These are phyloP conservation scores for Besnoitia besnoiti DNA, from an alignment of 169 alveolate species.

Conservation along the genomic window DNA sequence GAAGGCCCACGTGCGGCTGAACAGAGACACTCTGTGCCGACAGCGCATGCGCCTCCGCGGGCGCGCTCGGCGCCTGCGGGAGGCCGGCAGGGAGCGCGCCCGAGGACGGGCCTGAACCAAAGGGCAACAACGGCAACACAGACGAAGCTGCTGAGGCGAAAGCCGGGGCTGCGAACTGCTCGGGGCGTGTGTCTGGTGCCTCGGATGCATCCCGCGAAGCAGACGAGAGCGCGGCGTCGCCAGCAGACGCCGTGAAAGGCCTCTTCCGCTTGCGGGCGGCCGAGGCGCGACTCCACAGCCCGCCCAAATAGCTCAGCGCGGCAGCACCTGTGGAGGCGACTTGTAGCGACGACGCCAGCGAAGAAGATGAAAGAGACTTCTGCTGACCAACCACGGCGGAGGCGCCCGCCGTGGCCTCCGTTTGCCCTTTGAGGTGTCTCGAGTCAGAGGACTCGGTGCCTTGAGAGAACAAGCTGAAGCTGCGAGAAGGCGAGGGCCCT, in stretches of 20 bases:
- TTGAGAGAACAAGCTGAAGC: no score
- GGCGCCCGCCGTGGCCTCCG: background rate
- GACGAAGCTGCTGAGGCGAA: no score
- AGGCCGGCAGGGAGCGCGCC: background rate
- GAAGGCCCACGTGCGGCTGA: background rate
- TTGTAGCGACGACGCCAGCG: background rate
- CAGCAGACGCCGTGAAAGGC: background rate
- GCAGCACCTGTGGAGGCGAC: background rate
- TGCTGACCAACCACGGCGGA: background rate
- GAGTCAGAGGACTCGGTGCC: no score
- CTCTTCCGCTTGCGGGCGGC: background rate
- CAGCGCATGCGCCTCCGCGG: background rate
- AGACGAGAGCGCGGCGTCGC: background rate
- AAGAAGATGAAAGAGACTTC: background rate
- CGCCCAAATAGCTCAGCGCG: conserved; percentile 25
- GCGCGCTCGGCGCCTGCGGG: background rate
- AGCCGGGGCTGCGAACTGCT: no score
- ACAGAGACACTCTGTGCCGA: background rate
- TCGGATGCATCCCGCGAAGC: background rate
- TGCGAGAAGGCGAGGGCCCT: no score
- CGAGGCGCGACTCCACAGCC: background rate
- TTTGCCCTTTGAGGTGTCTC: no score
- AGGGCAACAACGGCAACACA: no score
- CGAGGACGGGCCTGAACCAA: no score
- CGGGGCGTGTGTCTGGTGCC: background rate